phyloP scores from a whole-genome alignment of 2,329 filamentous ascomycete genomes.

The Beauveria sp. region DNA sequence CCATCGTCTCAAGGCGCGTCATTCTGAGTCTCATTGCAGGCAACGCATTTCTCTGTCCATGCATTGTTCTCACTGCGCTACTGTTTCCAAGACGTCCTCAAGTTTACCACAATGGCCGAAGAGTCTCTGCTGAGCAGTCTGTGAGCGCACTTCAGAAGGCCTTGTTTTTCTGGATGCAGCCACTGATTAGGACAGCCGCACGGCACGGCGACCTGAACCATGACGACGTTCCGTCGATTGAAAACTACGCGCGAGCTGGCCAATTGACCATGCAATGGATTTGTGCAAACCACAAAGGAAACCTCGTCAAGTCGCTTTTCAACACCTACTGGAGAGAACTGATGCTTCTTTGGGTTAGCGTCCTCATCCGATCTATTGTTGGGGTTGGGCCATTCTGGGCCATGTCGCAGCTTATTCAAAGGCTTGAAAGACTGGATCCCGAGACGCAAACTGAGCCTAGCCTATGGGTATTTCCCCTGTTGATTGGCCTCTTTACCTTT shows the following conservation, averaged over 20 bases:
- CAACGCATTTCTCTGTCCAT: slow-evolving; percentile 35
- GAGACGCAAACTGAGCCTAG: not conserved
- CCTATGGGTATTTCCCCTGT: slow-evolving; percentile 36
- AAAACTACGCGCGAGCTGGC: not conserved
- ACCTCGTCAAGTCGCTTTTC: not conserved
- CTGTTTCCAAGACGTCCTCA: slow-evolving; percentile 33
- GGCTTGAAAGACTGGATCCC: not conserved
- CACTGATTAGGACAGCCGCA: not conserved
- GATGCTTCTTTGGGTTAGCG: not conserved
- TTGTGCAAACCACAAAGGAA: not conserved
- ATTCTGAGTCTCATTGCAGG: slow-evolving; percentile 21
- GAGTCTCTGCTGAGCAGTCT: not conserved
- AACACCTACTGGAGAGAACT: not conserved
- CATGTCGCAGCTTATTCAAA: slow-evolving; percentile 4
- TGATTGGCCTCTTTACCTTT: slow-evolving; percentile 49
- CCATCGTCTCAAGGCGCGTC: not conserved
- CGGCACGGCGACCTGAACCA: not conserved
- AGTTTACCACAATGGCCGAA: not conserved
- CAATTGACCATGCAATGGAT: not conserved
- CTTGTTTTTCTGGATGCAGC: slow-evolving; percentile 1
- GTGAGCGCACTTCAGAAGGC: not conserved
- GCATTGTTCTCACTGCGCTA: slow-evolving; percentile 37
- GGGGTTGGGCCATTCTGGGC: slow-evolving; percentile 7
- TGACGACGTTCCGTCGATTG: not conserved
- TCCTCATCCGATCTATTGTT: not conserved